These are phyloP conservation scores for Apodospora peruviana DNA, from an alignment of 495 filamentous ascomycete genomes.

Conservation along the genomic window DNA sequence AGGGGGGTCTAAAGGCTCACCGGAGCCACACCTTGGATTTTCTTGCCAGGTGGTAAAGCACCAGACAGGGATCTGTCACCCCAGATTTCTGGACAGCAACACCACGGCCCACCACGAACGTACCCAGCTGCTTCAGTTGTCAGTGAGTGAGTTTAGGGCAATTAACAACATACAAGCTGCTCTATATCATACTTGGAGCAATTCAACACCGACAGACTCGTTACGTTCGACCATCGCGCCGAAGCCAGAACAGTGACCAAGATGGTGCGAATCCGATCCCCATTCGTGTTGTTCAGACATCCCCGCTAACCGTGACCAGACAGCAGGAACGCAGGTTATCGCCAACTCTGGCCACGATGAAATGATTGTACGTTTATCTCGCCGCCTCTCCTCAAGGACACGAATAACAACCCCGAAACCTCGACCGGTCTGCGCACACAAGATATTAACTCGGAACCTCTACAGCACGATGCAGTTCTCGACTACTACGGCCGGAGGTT, in stretches of 20 bases:
- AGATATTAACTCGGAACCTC: constrained; percentile 6
- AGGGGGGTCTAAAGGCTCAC: background rate
- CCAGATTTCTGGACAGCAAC: background rate
- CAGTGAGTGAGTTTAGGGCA: too few relatives aligned
- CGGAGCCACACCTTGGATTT: constrained; percentile 20
- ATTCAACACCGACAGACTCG: too few relatives aligned
- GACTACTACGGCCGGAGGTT: constrained; percentile 97
- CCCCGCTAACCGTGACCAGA: constrained; percentile 12
- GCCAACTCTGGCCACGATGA: constrained; percentile 73
- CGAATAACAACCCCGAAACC: background rate
- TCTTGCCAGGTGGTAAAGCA: constrained; percentile 27
- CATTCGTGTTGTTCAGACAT: background rate
- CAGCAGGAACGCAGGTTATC: constrained; percentile 30
- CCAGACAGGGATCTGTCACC: background rate
- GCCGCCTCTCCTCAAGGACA: background rate
- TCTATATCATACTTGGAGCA: too few relatives aligned
- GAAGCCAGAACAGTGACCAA: background rate
- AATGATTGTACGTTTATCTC: constrained; percentile 81
- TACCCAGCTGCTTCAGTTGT: too few relatives aligned
- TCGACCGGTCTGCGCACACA: background rate
- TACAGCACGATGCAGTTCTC: constrained; percentile 72
- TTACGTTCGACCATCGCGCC: too few relatives aligned
- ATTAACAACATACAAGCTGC: too few relatives aligned
- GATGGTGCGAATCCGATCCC: constrained; percentile 6
- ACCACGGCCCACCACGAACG: too few relatives aligned